phyloP scores from a whole-genome alignment of 352 stramenopile species.

The Pythium aristosporum region DNA sequence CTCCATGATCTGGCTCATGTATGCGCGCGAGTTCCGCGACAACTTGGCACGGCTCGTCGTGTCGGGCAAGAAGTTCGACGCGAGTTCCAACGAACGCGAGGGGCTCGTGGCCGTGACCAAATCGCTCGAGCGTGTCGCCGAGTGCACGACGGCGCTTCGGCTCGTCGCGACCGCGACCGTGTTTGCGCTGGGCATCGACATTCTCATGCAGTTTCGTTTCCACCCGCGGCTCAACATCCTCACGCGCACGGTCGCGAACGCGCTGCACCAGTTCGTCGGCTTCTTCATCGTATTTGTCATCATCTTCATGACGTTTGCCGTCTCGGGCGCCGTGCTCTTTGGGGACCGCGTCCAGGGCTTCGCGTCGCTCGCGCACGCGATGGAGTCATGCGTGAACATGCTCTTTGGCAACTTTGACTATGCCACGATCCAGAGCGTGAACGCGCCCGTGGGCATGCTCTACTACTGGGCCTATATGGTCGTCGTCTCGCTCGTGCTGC shows the following conservation, averaged over 20 bases:
- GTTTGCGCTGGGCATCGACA: slow-evolving; percentile 35
- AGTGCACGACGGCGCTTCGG: slow-evolving; percentile 33
- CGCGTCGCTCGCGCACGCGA: slow-evolving; percentile 36
- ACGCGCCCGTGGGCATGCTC: slow-evolving; percentile 43
- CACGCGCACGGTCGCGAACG: slow-evolving; percentile 48
- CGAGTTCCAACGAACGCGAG: slow-evolving; percentile 29
- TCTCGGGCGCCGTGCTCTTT: slow-evolving; percentile 54
- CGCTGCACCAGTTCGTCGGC: slow-evolving; percentile 45
- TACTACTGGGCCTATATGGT: slow-evolving; percentile 74
- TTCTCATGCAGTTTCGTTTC: slow-evolving; percentile 52
- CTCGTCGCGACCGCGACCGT: slow-evolving; percentile 35
- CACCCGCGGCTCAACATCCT: slow-evolving; percentile 58
- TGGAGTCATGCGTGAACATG: slow-evolving; percentile 67
- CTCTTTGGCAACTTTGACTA: slow-evolving; percentile 70
- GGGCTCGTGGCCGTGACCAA: slow-evolving; percentile 29
- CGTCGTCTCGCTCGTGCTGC: slow-evolving; percentile 57
- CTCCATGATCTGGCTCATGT: slow-evolving; percentile 40
- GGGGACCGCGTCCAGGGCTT: slow-evolving; percentile 51
- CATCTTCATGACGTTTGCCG: slow-evolving; percentile 52
- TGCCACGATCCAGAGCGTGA: slow-evolving; percentile 39
- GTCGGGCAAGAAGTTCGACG: slow-evolving; percentile 35
- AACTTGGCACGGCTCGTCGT: slow-evolving; percentile 43
- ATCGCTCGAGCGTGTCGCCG: slow-evolving; percentile 28
- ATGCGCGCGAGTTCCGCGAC: slow-evolving; percentile 37
- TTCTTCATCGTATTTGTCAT: slow-evolving; percentile 65